Percentiles rank a stretch among this genome's conserved stretches.
Conservation (phyloP, 2,329 filamentous ascomycete genomes). For the Pseudogymnoascus sp. region DNA sequence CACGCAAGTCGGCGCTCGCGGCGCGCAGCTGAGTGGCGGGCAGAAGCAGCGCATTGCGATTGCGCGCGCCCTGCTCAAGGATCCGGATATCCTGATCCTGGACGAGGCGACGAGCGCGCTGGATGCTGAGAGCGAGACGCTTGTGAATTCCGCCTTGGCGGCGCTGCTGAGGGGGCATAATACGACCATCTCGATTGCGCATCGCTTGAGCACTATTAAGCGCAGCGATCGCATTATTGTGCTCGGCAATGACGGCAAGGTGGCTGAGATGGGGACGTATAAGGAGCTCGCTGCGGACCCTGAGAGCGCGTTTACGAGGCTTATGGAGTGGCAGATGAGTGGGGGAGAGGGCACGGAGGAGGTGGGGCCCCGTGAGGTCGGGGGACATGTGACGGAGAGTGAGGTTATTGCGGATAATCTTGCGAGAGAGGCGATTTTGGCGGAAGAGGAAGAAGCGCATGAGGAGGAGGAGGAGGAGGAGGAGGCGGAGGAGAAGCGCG, state of each 20-base stretch:
- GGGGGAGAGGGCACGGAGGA: conserved; percentile 58
- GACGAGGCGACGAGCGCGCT: conserved; percentile 95
- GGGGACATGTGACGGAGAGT: conserved; percentile 22
- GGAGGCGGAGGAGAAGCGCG: neutral
- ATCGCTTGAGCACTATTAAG: conserved; percentile 93
- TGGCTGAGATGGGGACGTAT: conserved; percentile 87
- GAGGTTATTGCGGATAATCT: conserved; percentile 23
- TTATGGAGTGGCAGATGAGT: conserved; percentile 99
- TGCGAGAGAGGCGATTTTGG: conserved; percentile 8
- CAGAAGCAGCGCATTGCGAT: conserved; percentile 97
- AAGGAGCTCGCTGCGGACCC: conserved; percentile 61
- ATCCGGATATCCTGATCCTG: conserved; percentile 92
- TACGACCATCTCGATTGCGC: conserved; percentile 96
- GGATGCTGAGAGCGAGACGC: conserved; percentile 91
- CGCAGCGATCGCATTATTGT: conserved; percentile 92
- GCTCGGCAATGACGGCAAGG: conserved; percentile 73
- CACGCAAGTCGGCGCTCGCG: conserved; percentile 84
- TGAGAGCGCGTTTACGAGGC: conserved; percentile 78
- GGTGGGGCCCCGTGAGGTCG: conserved; percentile 14
- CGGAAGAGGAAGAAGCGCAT: conserved; percentile 8
- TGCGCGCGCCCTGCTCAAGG: conserved; percentile 84
- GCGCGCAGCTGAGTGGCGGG: conserved; percentile 87
- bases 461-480: conserved; percentile 14
- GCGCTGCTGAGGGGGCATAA: conserved; percentile 76
- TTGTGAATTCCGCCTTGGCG: conserved; percentile 84